Evolutionary conservation across 192 early-diverging fungal species (phyloP), one percentile per base, ranked within the genome.

Genomic region (Coemansia nantahalensis): DNA sequence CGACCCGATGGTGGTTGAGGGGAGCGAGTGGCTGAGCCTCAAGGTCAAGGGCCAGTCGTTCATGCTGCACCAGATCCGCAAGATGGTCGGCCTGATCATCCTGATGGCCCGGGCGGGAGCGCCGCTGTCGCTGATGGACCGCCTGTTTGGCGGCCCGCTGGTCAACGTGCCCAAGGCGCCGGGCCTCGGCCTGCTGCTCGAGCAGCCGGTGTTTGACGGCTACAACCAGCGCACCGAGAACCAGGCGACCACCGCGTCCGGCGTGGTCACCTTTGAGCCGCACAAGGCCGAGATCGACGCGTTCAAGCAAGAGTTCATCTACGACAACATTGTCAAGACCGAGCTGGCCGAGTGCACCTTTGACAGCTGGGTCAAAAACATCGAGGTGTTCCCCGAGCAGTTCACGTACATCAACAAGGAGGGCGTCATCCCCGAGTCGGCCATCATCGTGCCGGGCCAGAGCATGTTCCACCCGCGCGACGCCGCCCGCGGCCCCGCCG

Each of bases 21-120:
- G 76, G 17, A 70, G 79, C 21, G 94, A 99, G 64, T 98, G 95
- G 97, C 61, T 99, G 21, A 88, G 86, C 26, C 65, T 95, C 23
- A 95, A 93, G 58, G 85, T 99, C 22, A 81, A 88, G 55, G 97
- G 97, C 4, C 94, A 98, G 68, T 88, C 89, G 34, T 99, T 99
- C 54, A 98, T 99, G 94, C 78, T 99, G 28, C 95, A 99, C 77
- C 97, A 99, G 78, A 99, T 99, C 58, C 87, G 97, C 32, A 98
- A 98, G 62, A 99, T 99, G 97, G 90, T 99, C 53, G 91, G 94
- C 0, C 75, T 99, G 45, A 85, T 86, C 8, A 79, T 95, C 4
- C 64, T 99, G 69, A 78, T 90, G 53, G 79, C 91, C 23, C 85
- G 94, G 12, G 83, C 83, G 9, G 54, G 62, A 5, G 89, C 90